phyloP scores from a whole-genome alignment of 225 moss, liverwort and hornwort genomes.

The Sphagnum contortum region DNA sequence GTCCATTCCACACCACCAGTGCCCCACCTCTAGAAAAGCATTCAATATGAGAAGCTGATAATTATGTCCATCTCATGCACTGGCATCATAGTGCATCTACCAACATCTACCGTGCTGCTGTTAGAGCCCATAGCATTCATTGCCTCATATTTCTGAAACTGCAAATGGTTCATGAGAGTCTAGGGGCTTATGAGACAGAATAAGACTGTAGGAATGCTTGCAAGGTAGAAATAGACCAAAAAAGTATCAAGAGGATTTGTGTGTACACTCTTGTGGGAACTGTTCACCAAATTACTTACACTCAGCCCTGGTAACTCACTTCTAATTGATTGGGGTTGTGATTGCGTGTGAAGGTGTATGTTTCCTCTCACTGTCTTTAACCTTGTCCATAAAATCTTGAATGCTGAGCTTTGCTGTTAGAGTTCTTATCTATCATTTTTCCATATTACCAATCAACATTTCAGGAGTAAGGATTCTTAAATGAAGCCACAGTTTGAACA shows the following conservation, averaged over 20 bases:
- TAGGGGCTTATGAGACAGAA: too few relatives aligned
- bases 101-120: neutral
- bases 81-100: neutral
- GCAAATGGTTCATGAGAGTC: neutral
- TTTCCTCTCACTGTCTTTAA: neutral
- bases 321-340: conserved; percentile 33
- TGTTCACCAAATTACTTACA: conserved; percentile 78
- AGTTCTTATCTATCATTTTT: too few relatives aligned
- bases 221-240: too few relatives aligned
- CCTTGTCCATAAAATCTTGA: neutral
- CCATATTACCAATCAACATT: too few relatives aligned
- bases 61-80: neutral
- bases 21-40: neutral
- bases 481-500: too few relatives aligned
- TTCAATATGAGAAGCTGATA: neutral
- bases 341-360: conserved; percentile 9
- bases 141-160: neutral
- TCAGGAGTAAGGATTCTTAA: too few relatives aligned
- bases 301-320: conserved; percentile 66
- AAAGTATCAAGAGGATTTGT: neutral
- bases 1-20: conserved; percentile 20
- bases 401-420: conserved; percentile 1
- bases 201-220: neutral
- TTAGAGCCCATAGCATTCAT: neutral
- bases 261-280: conserved; percentile 20